phyloP scores from a whole-genome alignment of 2,329 filamentous ascomycete genomes.

The Aspergillus fijiensis region DNA sequence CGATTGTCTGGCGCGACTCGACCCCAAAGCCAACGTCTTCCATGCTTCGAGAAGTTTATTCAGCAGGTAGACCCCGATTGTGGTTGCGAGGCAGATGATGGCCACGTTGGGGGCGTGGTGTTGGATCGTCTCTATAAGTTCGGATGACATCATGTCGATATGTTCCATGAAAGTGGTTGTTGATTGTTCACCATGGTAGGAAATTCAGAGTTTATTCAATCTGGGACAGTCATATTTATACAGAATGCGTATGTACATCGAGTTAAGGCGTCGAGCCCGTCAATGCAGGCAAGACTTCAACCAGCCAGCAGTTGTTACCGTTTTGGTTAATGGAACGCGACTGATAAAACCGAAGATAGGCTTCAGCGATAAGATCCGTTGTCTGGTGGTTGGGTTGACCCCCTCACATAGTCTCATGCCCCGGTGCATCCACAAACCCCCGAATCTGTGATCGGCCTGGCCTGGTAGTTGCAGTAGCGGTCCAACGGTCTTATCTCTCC shows the following conservation, averaged over 20 bases:
- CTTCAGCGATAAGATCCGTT: not conserved
- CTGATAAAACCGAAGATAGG: not conserved
- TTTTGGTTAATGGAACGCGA: slow-evolving; percentile 33
- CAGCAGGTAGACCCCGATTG: slow-evolving; percentile 33
- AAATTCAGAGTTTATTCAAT: too few species aligned
- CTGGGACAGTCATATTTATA: not conserved
- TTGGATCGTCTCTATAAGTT: slow-evolving; percentile 4
- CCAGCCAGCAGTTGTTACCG: slow-evolving; percentile 15
- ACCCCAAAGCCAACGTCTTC: slow-evolving; percentile 15
- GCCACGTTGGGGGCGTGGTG: slow-evolving; percentile 24
- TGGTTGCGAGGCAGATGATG: slow-evolving; percentile 34
- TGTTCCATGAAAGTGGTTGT: too few species aligned
- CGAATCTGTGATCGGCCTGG: not conserved
- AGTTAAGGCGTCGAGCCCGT: not conserved
- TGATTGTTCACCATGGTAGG: not conserved
- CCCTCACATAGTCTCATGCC: not conserved
- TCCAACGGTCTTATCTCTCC: slow-evolving; percentile 15
- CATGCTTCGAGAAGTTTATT: slow-evolving; percentile 26
- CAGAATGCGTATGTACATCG: not conserved
- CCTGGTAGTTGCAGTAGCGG: not conserved
- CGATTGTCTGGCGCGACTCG: slow-evolving; percentile 16
- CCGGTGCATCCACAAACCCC: not conserved
- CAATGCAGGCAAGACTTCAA: not conserved
- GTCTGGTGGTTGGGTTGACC: not conserved
- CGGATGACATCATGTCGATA: slow-evolving; percentile 6